phyloP scores from a whole-genome alignment of 83 land plant genomes.

The Thuja plicata region DNA sequence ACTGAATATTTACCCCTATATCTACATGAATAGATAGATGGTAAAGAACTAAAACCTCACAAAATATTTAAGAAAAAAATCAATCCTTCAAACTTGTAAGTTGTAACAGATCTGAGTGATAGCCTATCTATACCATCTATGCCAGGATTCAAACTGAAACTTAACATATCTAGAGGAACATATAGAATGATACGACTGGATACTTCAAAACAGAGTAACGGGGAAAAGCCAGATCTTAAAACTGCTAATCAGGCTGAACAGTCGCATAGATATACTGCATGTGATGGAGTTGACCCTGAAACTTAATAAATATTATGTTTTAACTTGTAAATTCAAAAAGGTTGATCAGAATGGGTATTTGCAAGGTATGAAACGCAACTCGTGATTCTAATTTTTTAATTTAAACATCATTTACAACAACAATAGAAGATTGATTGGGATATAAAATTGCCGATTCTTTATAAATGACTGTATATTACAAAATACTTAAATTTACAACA shows the following conservation, averaged over 20 bases:
- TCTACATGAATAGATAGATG: not conserved
- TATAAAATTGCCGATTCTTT: too few relatives aligned
- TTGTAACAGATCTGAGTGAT: not conserved
- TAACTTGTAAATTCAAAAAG: not conserved
- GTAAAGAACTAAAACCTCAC: not conserved
- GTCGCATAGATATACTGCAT: not conserved
- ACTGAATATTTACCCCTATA: not conserved
- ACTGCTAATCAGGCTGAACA: not conserved
- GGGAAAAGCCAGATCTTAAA: not conserved
- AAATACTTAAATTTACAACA: not conserved
- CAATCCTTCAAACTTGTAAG: not conserved
- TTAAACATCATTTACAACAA: not conserved
- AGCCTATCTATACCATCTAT: not conserved
- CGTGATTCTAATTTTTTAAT: too few relatives aligned
- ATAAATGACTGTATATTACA: too few relatives aligned
- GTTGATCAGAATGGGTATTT: not conserved
- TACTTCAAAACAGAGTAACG: not conserved
- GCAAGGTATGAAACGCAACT: not conserved
- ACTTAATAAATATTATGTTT: not conserved
- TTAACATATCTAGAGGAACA: not conserved
- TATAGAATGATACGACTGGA: not conserved
- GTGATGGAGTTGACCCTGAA: not conserved
- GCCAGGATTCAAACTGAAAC: not conserved
- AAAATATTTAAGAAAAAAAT: not conserved
- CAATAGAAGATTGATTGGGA: not conserved